Percentiles rank a stretch among this genome's conserved stretches.
Conservation (phyloP, 176 grass and related monocot species). For the Musa acuminata region DNA sequence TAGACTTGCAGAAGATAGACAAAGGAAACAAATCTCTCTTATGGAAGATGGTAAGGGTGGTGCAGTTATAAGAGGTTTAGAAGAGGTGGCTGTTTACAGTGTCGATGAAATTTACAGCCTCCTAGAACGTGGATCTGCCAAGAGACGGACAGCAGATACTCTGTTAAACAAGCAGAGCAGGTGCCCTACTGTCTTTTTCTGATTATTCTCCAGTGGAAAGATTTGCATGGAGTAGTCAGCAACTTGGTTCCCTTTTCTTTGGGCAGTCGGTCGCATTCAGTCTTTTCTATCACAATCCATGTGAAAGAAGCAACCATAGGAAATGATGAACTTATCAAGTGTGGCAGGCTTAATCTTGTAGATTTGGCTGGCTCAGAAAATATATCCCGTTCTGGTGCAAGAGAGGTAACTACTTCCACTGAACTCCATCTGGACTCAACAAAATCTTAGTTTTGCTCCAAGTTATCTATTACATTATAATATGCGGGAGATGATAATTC, state of each 20-base stretch:
- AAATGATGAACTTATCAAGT: conserved; percentile 64
- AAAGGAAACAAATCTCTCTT: conserved; percentile 51
- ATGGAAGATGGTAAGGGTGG: conserved; percentile 90
- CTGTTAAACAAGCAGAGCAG: conserved; percentile 87
- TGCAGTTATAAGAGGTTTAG: conserved; percentile 66
- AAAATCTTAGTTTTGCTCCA: not conserved
- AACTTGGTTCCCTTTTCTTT: conserved; percentile 21
- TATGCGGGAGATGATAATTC: not conserved
- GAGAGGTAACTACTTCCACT: conserved; percentile 47
- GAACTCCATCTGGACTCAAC: not conserved
- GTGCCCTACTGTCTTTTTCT: conserved; percentile 28
- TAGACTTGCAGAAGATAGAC: conserved; percentile 54
- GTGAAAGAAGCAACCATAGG: conserved; percentile 54
- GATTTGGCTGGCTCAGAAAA: conserved; percentile 93
- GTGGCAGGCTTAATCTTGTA: conserved; percentile 80
- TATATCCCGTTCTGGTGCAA: conserved; percentile 69
- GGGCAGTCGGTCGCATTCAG: conserved; percentile 75
- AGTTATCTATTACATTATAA: not conserved
- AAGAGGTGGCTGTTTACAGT: conserved; percentile 70
- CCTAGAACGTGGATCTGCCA: conserved; percentile 59
- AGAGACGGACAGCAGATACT: conserved; percentile 69
- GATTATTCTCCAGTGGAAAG: not conserved
- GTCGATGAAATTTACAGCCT: conserved; percentile 58
- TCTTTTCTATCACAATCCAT: conserved; percentile 85
- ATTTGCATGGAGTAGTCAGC: conserved; percentile 12